Evolutionary conservation across 345 rosid species (phyloP).

Genomic region (Rhizophora apiculata): DNA sequence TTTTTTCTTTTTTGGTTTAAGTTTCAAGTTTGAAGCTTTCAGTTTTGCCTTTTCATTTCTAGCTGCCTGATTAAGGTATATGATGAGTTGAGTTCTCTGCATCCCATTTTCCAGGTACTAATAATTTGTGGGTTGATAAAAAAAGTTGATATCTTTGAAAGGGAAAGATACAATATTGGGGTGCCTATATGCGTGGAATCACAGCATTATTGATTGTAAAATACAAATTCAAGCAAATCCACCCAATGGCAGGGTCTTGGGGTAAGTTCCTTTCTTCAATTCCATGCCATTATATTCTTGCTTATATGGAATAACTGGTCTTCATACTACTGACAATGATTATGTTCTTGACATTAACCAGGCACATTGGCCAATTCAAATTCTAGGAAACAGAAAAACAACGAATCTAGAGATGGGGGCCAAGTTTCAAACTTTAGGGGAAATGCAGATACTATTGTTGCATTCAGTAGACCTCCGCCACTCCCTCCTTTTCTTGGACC

Average conservation of each 20-base stretch:
- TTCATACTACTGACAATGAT: not conserved
- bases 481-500: slow-evolving; percentile 53
- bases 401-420: slow-evolving; percentile 18
- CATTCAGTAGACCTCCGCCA: slow-evolving; percentile 58
- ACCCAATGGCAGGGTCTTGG: slow-evolving; percentile 30
- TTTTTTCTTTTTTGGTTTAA: too few species aligned
- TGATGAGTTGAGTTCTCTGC: too few species aligned
- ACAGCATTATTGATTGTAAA: slow-evolving; percentile 25
- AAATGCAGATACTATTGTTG: slow-evolving; percentile 43
- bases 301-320: not conserved
- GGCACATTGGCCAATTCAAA: slow-evolving; percentile 40
- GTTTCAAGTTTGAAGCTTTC: too few species aligned
- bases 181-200: slow-evolving; percentile 27
- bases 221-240: slow-evolving; percentile 33
- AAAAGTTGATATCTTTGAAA: too few species aligned
- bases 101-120: not conserved
- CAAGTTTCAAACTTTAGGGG: slow-evolving; percentile 12
- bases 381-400: slow-evolving; percentile 37
- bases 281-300: not conserved
- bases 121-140: too few species aligned
- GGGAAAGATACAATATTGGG: not conserved
- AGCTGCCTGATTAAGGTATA: too few species aligned
- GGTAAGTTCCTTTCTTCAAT: slow-evolving; percentile 23
- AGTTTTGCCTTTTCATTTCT: too few species aligned
- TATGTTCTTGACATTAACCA: slow-evolving; percentile 6